Evolutionary conservation across 106 monocot species (phyloP).

Genomic region (Dioscorea alata): DNA sequence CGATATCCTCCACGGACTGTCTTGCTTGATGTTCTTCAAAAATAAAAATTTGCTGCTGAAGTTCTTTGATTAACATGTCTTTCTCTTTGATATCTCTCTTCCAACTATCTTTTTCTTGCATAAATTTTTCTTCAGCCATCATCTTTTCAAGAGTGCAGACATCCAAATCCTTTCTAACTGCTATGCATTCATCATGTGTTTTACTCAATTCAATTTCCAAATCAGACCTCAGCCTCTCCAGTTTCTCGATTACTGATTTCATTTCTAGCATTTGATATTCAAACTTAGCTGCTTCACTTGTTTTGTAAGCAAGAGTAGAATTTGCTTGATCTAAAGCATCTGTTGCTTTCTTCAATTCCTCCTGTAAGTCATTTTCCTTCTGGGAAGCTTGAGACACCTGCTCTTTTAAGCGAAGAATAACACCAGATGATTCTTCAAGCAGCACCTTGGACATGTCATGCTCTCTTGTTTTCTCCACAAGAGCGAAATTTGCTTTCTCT

Average conservation of each 20-base stretch:
- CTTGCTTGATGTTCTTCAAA: slow-evolving; percentile 29
- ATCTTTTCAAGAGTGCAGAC: slow-evolving; percentile 23
- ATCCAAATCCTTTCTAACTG: slow-evolving; percentile 35
- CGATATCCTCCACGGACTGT: slow-evolving; percentile 20
- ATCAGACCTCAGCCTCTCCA: slow-evolving; percentile 34
- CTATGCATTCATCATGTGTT: slow-evolving; percentile 18
- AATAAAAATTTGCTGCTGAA: slow-evolving; percentile 13
- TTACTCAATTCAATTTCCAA: slow-evolving; percentile 25
- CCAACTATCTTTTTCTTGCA: slow-evolving; percentile 24
- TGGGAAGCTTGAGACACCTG: slow-evolving; percentile 12
- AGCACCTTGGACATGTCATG: slow-evolving; percentile 24
- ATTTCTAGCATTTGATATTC: slow-evolving; percentile 35
- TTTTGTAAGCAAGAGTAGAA: slow-evolving; percentile 31
- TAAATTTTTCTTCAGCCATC: slow-evolving; percentile 23
- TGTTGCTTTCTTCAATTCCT: slow-evolving; percentile 27
- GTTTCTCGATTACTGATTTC: slow-evolving; percentile 18
- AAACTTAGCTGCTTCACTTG: slow-evolving; percentile 7
- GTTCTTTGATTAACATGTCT: slow-evolving; percentile 36
- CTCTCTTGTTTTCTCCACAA: slow-evolving; percentile 32
- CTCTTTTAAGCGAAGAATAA: slow-evolving; percentile 23
- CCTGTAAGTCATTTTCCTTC: slow-evolving; percentile 28
- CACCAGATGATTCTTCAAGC: slow-evolving; percentile 31
- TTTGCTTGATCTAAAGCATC: slow-evolving; percentile 33
- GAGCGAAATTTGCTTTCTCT: slow-evolving; percentile 31
- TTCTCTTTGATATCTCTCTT: slow-evolving; percentile 20